phyloP scores from a whole-genome alignment of 768 basidiomycete genomes.

The Panus rudis region DNA sequence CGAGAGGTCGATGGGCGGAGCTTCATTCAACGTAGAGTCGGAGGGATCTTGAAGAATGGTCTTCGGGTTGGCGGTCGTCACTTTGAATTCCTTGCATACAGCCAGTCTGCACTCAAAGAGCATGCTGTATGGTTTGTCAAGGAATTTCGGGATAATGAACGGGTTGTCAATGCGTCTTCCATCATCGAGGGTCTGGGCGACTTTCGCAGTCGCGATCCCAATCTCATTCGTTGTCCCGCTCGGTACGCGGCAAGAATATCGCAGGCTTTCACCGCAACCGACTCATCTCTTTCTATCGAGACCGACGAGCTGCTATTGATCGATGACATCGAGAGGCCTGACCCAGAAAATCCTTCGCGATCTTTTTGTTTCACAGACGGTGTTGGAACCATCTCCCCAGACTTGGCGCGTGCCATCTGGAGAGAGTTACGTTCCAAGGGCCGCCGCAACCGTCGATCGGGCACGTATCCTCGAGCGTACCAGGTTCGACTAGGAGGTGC shows the following conservation, averaged over 20 bases:
- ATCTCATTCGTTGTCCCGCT: slow-evolving; percentile 54
- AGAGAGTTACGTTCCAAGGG: slow-evolving; percentile 32
- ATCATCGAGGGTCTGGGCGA: slow-evolving; percentile 53
- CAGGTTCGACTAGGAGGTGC: slow-evolving; percentile 60
- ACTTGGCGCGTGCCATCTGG: slow-evolving; percentile 45
- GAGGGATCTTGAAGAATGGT: slow-evolving; percentile 36
- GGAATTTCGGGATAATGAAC: slow-evolving; percentile 34
- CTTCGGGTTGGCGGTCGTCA: slow-evolving; percentile 46
- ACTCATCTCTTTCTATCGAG: slow-evolving; percentile 41
- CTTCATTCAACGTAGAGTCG: slow-evolving; percentile 45
- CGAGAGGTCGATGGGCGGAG: slow-evolving; percentile 44
- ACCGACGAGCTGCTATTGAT: slow-evolving; percentile 33
- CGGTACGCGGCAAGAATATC: slow-evolving; percentile 67
- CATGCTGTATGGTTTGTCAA: slow-evolving; percentile 58
- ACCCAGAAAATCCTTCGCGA: slow-evolving; percentile 19
- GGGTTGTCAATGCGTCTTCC: slow-evolving; percentile 29
- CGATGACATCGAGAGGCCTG: too few relatives aligned
- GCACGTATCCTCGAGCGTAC: slow-evolving; percentile 40
- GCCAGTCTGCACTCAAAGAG: slow-evolving; percentile 63
- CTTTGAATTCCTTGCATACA: slow-evolving; percentile 66
- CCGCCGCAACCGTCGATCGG: slow-evolving; percentile 28
- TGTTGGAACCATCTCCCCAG: slow-evolving; percentile 54
- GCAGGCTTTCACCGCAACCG: slow-evolving; percentile 71
- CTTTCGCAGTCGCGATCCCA: slow-evolving; percentile 42
- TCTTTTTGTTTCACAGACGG: slow-evolving; percentile 61